Conservation (phyloP, 352 stramenopile species). For the Phytophthora megakarya region DNA sequence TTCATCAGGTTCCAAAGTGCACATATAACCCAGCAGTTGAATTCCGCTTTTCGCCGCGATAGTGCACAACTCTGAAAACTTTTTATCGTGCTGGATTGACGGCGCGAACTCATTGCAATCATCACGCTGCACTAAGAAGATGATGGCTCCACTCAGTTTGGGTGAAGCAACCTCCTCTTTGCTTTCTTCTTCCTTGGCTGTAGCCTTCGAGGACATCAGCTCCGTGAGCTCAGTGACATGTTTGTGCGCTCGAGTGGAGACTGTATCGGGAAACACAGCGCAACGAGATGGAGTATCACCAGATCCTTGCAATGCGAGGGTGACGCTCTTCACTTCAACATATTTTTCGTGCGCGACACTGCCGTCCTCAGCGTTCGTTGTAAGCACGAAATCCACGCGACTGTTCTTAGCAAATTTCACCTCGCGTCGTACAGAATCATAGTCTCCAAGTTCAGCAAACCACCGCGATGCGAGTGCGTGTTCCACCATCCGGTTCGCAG, state of each 20-base stretch:
- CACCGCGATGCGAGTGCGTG: constrained; percentile 61
- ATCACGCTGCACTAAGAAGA: constrained; percentile 82
- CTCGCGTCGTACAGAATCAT: constrained; percentile 64
- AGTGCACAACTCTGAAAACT: constrained; percentile 68
- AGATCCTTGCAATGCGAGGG: constrained; percentile 40
- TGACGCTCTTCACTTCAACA: constrained; percentile 88
- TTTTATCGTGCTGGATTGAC: constrained; percentile 63
- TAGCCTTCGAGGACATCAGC: constrained; percentile 38
- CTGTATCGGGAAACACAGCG: constrained; percentile 81
- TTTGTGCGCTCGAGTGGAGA: constrained; percentile 76
- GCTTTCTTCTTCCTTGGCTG: constrained; percentile 9
- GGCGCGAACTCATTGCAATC: constrained; percentile 77
- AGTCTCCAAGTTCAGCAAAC: constrained; percentile 64
- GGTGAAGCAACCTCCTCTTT: constrained; percentile 9
- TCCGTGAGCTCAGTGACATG: constrained; percentile 79
- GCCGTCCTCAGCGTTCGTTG: constrained; percentile 34
- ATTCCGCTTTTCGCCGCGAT: constrained; percentile 54
- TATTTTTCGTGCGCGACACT: constrained; percentile 63
- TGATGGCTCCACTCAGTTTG: constrained; percentile 56
- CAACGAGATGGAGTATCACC: constrained; percentile 29
- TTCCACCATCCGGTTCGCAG: constrained; percentile 84
- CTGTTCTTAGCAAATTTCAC: constrained; percentile 84
- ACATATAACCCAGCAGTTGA: constrained; percentile 65
- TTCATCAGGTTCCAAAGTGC: constrained; percentile 58
- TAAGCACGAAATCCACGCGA: constrained; percentile 85